Evolutionary conservation across 139 green algal species (phyloP), one percentile per base, ranked within the genome.

Genomic region (Deuterostichococcus epilithicus): DNA sequence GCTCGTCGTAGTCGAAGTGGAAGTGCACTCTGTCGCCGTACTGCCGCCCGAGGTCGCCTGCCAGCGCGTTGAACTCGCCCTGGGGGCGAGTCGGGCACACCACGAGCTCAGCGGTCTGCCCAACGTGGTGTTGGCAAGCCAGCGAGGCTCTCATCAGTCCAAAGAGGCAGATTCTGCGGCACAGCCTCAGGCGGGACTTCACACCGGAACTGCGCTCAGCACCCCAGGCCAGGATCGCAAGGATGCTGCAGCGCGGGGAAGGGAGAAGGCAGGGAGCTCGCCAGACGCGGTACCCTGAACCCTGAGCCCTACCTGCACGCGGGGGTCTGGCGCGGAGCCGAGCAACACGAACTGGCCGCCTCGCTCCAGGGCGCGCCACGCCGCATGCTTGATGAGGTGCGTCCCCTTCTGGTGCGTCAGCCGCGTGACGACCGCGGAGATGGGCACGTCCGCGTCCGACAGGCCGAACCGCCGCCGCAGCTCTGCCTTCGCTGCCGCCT

Each of bases 321-420:
- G 63, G 10, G 79, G 67, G 60, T 83, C 74, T 33, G 75, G 78
- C 0, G 78, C 75, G 58, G 88, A 95, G 32, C 96, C 96, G 47
- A 99, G 95, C 77, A 99, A 90, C 78, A 99, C 93, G 82, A 98
- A 99, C 91, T 99, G 96, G 3, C 83, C 92, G 28, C 90, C 90
- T 0, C 93, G 88, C 82, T 97, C 94, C 70, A 96, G 72, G 30
- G 92, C 94, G 69, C 92, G 84, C 84, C 82, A 96, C 22, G 88
- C 89, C n/a, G 92, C 90, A 77, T 97, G 94, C 77, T 96, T 95
- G 86, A 99, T 99, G n/a, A 99, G 91, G 85, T 99, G 92, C 75
- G 97, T 97, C 75, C 95, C 95, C 87, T 98, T 98, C 86, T 98
- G 92, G 63, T 88, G 86, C 68, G 92, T 92, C 74, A 96, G 83